These are phyloP conservation scores for Brassica cretica DNA, from an alignment of 345 rosid species.

Conservation along the genomic window DNA sequence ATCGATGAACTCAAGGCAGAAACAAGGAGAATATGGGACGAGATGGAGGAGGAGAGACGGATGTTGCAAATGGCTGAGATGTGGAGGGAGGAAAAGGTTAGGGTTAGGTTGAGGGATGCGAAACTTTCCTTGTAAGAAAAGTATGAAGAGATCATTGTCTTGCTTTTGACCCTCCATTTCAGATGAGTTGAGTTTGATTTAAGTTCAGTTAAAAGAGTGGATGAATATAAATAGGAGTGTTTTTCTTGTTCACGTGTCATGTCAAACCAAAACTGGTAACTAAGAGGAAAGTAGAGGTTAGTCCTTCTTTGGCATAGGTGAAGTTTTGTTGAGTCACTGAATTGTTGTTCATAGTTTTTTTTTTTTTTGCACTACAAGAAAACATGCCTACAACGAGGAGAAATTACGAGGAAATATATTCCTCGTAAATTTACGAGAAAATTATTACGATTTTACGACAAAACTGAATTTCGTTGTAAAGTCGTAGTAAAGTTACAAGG, in stretches of 20 bases:
- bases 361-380: too few species aligned
- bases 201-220: conserved; percentile 8
- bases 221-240: conserved; percentile 28
- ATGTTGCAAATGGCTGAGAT: conserved; percentile 86
- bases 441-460: too few species aligned
- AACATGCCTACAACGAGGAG: too few species aligned
- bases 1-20: conserved; percentile 59
- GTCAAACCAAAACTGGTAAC: conserved; percentile 11
- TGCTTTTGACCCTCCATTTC: too few species aligned
- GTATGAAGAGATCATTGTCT: conserved; percentile 36
- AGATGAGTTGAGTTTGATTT: conserved; percentile 11
- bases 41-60: conserved; percentile 70
- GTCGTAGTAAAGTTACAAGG: too few species aligned
- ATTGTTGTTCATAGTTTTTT: conserved; percentile 1
- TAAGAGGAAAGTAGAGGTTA: conserved; percentile 20
- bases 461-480: too few species aligned
- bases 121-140: conserved; percentile 50
- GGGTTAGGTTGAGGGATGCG: conserved; percentile 78
- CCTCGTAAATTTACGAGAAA: too few species aligned
- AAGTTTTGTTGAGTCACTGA: conserved; percentile 38
- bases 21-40: conserved; percentile 53
- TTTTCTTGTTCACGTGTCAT: conserved; percentile 22
- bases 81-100: conserved; percentile 90
- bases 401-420: too few species aligned
- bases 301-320: conserved; percentile 30